Conservation (phyloP, 2,329 filamentous ascomycete species). For the Ophiostoma tasmaniense region DNA sequence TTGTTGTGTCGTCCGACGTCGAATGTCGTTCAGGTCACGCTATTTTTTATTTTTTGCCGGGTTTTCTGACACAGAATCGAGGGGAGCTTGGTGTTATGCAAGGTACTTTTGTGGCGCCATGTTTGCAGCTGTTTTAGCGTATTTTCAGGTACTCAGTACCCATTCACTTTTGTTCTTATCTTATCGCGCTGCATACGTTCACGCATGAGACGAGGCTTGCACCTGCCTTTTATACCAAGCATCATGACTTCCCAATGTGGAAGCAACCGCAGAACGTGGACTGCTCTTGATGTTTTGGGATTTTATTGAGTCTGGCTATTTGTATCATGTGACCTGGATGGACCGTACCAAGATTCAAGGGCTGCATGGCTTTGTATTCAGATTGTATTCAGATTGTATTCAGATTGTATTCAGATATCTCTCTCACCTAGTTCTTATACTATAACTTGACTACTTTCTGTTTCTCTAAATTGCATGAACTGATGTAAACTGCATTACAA, state of each 20-base stretch:
- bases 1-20: not conserved
- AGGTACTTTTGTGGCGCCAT: not conserved
- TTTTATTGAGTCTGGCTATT: too few species aligned
- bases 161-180: not conserved
- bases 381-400: too few species aligned
- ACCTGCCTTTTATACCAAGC: not conserved
- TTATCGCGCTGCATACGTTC: not conserved
- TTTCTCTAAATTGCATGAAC: too few species aligned
- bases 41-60: not conserved
- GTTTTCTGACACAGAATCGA: not conserved
- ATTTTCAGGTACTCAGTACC: not conserved
- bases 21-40: not conserved
- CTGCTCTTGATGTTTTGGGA: too few species aligned
- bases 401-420: too few species aligned
- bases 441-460: too few species aligned
- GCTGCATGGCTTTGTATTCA: too few species aligned
- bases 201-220: not conserved
- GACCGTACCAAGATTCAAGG: too few species aligned
- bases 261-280: not conserved
- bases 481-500: too few species aligned
- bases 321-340: too few species aligned
- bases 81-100: conserved; percentile 3
- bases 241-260: not conserved
- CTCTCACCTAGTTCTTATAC: too few species aligned
- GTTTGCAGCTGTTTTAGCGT: not conserved